phyloP scores from a whole-genome alignment of 129 eudicot genomes.

The Escallonia rubra region DNA sequence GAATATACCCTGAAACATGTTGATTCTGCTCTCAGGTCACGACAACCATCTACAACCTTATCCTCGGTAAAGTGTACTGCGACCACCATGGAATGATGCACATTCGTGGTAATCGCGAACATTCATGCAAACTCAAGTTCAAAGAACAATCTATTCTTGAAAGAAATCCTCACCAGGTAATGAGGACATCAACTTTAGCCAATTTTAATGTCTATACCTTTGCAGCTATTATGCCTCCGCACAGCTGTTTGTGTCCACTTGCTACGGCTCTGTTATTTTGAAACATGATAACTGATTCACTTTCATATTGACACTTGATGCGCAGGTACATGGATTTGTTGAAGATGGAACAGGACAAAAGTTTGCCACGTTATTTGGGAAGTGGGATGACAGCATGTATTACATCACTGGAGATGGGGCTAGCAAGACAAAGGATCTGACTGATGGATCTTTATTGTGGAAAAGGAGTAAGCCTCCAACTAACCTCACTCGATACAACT shows the following conservation, averaged over 20 bases:
- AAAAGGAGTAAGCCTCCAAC: constrained; percentile 53
- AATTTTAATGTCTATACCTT: not conserved
- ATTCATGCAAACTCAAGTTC: constrained; percentile 83
- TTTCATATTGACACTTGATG: not conserved
- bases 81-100: constrained; percentile 92
- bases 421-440: constrained; percentile 41
- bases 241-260: not conserved
- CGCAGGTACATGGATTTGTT: constrained; percentile 76
- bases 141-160: constrained; percentile 82
- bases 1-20: not conserved
- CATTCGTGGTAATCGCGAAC: constrained; percentile 62
- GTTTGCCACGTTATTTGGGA: constrained; percentile 45
- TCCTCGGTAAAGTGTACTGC: constrained; percentile 79
- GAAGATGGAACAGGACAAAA: constrained; percentile 42
- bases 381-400: constrained; percentile 81
- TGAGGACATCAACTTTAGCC: not conserved
- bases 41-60: constrained; percentile 73
- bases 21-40: constrained; percentile 53
- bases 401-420: constrained; percentile 45
- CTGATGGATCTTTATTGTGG: constrained; percentile 57
- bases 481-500: constrained; percentile 74
- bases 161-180: constrained; percentile 86
- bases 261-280: not conserved
- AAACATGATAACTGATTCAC: not conserved
- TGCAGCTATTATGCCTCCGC: not conserved